Evolutionary conservation across 2,329 filamentous ascomycete genomes (phyloP), one percentile per base, ranked within the genome.

Genomic region (Cercospora zeina): DNA sequence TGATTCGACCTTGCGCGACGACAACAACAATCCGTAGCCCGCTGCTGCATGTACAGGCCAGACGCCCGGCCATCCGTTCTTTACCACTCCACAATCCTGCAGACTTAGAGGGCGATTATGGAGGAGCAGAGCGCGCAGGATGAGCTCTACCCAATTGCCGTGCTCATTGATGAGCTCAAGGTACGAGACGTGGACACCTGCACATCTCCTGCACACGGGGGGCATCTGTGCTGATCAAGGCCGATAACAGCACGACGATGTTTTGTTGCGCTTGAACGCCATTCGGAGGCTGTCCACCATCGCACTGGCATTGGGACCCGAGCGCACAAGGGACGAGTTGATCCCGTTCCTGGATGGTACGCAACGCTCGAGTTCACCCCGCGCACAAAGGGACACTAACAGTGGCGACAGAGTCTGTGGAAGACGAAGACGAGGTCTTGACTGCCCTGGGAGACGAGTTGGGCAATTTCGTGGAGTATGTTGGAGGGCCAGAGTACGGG

Each of bases 131-230:
- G 89, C 80, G 87, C 93, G 83, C 96, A 89, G 79, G 95, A 99
- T 82, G 96, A 97, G 88, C 92, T 99, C 75, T 99, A 97, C 80
- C 95, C 95, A 78, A 99, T 99, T 83, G 95, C 96, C 76, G 95
- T 99, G 71, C 88, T 99, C 80, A 99, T 99, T 80, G 95, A 99
- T 80, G 95, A 99, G 86, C 85, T 99, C 75, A 99, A 97, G 91
- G 93, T 96, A 86, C 73, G 79, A 74, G 30, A 27, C 24, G 24
- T 50, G 42, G 24, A 51, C 24, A 51, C 27, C 24, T 51, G n/a
- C 24, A 14, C 24, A 8, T 69, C 54, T 14, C 49, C 21, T 16
- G 13, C 21, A 30, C 50, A 56, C 33, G 8, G 19, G 36, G 31
- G 16, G 5, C 53, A 39, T n/a, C 47, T 42, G 24, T 24, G 21